phyloP scores from a whole-genome alignment of 2,329 filamentous ascomycete species.

The Fusarium nodosum region DNA sequence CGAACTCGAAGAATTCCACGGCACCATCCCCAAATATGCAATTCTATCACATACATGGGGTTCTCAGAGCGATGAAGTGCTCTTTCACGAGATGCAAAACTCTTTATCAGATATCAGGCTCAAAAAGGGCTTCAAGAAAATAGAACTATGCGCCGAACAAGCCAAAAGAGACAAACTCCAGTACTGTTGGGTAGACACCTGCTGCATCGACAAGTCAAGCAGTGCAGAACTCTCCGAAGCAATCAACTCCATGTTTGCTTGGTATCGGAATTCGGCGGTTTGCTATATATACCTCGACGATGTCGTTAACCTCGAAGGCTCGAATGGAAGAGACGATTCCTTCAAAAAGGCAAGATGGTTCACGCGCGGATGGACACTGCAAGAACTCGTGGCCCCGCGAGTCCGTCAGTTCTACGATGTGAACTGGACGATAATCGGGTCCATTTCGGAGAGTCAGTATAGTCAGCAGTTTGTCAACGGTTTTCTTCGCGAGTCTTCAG shows the following conservation, averaged over 20 bases:
- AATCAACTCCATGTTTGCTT: slow-evolving; percentile 48
- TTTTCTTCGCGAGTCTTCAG: background rate
- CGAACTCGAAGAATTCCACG: slow-evolving; percentile 32
- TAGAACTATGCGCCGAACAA: slow-evolving; percentile 39
- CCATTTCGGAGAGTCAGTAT: slow-evolving; percentile 27
- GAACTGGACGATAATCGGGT: slow-evolving; percentile 32
- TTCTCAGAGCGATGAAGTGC: slow-evolving; percentile 37
- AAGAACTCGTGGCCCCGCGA: slow-evolving; percentile 46
- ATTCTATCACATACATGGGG: slow-evolving; percentile 49
- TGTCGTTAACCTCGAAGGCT: slow-evolving; percentile 29
- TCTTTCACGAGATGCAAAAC: slow-evolving; percentile 41
- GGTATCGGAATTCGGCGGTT: slow-evolving; percentile 40
- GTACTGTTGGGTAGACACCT: slow-evolving; percentile 48
- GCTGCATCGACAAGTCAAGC: slow-evolving; percentile 48
- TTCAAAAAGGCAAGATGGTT: slow-evolving; percentile 46
- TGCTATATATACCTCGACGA: slow-evolving; percentile 47
- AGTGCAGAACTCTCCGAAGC: slow-evolving; percentile 48
- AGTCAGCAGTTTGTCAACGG: slow-evolving; percentile 11
- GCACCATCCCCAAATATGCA: slow-evolving; percentile 40
- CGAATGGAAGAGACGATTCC: slow-evolving; percentile 20
- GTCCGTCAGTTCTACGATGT: slow-evolving; percentile 46
- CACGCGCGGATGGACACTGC: slow-evolving; percentile 45
- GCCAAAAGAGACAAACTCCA: slow-evolving; percentile 37
- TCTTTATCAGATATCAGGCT: slow-evolving; percentile 26
- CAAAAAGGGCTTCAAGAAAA: slow-evolving; percentile 40